These are phyloP conservation scores for Neurospora tetraspora DNA, from an alignment of 495 filamentous ascomycete species.

Conservation along the genomic window DNA sequence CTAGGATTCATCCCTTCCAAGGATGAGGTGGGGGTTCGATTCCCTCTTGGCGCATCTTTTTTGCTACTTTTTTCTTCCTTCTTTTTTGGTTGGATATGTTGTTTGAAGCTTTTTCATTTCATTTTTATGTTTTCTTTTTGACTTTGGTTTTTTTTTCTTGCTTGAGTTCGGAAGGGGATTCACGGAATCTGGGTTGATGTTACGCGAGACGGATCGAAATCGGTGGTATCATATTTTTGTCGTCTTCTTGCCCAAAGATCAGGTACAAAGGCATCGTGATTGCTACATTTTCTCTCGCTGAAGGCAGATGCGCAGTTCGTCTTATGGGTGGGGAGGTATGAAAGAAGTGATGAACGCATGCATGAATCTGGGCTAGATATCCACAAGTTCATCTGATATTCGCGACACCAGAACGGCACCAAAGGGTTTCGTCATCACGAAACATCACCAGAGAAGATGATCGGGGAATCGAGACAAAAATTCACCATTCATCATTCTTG, in stretches of 20 bases:
- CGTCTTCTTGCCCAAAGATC: background rate
- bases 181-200: background rate
- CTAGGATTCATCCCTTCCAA: constrained; percentile 1
- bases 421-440: too few species aligned
- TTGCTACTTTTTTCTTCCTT: background rate
- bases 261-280: background rate
- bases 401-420: too few species aligned
- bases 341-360: background rate
- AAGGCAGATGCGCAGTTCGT: background rate
- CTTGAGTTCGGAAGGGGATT: too few species aligned
- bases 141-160: too few species aligned
- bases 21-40: background rate
- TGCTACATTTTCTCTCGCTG: background rate
- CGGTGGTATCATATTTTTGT: background rate
- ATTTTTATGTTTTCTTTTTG: background rate
- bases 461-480: too few species aligned
- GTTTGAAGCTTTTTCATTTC: too few species aligned
- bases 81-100: too few species aligned
- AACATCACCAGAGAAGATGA: too few species aligned
- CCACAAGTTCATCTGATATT: background rate
- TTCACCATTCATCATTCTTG: too few species aligned
- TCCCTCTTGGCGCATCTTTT: background rate
- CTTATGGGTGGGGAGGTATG: accelerated
- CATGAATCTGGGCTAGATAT: too few species aligned
- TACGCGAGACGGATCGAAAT: too few species aligned